phyloP scores from a whole-genome alignment of 768 basidiomycete species.

The Boletus subcaerulescens region DNA sequence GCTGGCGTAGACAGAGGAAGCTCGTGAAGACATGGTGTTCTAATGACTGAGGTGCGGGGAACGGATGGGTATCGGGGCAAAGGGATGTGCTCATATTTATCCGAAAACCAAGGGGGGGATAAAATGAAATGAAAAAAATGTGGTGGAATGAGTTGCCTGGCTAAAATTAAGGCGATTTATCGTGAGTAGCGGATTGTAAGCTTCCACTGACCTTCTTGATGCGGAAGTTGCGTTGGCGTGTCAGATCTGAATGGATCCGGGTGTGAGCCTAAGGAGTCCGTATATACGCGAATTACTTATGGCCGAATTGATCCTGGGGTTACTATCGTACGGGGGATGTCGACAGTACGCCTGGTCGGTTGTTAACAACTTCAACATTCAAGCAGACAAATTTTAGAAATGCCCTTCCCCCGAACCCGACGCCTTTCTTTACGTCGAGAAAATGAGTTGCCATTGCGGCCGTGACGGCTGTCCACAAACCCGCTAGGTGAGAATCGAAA shows the following conservation, averaged over 20 bases:
- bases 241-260: conserved; percentile 22
- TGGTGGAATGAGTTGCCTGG: conserved; percentile 19
- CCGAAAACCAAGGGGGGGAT: conserved; percentile 9
- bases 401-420: not conserved
- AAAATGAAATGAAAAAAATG: conserved; percentile 12
- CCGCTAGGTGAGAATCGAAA: conserved; percentile 17
- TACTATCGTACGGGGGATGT: not conserved
- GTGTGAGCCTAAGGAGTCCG: conserved; percentile 8
- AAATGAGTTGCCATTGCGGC: conserved; percentile 12
- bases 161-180: conserved; percentile 29
- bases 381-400: not conserved
- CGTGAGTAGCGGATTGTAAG: conserved; percentile 25
- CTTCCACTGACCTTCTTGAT: conserved; percentile 27
- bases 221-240: conserved; percentile 14
- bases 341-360: not conserved
- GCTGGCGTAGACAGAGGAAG: conserved; percentile 27
- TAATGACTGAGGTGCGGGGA: conserved; percentile 1
- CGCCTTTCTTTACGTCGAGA: not conserved
- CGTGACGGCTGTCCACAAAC: conserved; percentile 12
- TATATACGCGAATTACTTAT: not conserved
- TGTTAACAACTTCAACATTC: not conserved
- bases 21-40: conserved; percentile 26
- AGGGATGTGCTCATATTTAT: conserved; percentile 28
- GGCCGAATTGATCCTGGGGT: conserved; percentile 8
- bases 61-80: not conserved